Conservation (phyloP, 352 stramenopile species). For the Phytopythium vexans region DNA sequence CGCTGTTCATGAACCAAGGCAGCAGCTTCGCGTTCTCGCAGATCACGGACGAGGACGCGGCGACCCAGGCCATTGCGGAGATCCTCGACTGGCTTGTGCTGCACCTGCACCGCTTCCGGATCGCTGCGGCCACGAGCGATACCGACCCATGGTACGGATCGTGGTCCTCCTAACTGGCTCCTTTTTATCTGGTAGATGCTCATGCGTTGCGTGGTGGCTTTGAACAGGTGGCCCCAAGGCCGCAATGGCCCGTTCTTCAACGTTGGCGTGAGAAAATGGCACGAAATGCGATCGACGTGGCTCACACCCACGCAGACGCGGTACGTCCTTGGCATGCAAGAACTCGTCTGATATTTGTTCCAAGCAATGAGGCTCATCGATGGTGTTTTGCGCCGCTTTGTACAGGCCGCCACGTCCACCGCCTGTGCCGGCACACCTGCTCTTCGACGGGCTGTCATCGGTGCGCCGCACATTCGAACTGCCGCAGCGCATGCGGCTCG, state of each 20-base stretch:
- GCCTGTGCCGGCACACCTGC: slow-evolving; percentile 64
- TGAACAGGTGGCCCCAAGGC: slow-evolving; percentile 72
- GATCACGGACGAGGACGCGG: slow-evolving; percentile 89
- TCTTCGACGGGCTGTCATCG: slow-evolving; percentile 83
- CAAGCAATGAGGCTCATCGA: neutral
- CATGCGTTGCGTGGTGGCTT: neutral
- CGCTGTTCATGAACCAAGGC: slow-evolving; percentile 69
- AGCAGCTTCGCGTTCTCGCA: slow-evolving; percentile 84
- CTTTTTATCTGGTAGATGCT: neutral
- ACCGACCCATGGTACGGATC: slow-evolving; percentile 51
- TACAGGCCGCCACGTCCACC: slow-evolving; percentile 60
- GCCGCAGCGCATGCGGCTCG: slow-evolving; percentile 80
- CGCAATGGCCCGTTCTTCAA: slow-evolving; percentile 87
- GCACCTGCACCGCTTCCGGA: slow-evolving; percentile 81
- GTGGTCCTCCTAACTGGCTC: neutral
- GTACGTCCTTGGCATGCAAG: slow-evolving; percentile 20
- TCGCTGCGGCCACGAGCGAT: slow-evolving; percentile 74
- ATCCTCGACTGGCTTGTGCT: slow-evolving; percentile 83
- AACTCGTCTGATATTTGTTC: no score
- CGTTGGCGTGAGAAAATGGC: slow-evolving; percentile 72
- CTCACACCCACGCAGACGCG: slow-evolving; percentile 63
- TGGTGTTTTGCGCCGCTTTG: slow-evolving; percentile 4
- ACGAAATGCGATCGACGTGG: slow-evolving; percentile 67
- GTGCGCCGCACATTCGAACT: slow-evolving; percentile 86
- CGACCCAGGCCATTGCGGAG: slow-evolving; percentile 81